phyloP scores from a whole-genome alignment of 2,329 filamentous ascomycete species.

The Pseudogymnoascus sp. region DNA sequence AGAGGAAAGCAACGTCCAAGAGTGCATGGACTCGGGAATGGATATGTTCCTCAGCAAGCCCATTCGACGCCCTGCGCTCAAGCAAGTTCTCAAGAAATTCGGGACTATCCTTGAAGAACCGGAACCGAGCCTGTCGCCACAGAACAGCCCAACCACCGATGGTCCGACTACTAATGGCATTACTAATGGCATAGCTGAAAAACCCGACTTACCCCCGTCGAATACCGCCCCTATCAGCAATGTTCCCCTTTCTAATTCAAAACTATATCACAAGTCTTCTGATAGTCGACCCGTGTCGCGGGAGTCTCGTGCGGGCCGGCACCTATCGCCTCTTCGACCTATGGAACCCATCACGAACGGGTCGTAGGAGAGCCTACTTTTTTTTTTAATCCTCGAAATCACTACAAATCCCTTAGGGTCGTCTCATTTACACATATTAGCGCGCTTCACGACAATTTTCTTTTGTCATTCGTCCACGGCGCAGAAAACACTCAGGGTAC shows the following conservation, averaged over 20 bases:
- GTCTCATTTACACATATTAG: conserved; percentile 4
- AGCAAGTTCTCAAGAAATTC: conserved; percentile 79
- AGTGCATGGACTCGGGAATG: conserved; percentile 86
- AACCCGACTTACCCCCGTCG: neutral
- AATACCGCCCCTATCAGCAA: neutral
- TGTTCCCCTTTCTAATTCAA: neutral
- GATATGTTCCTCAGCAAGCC: conserved; percentile 75
- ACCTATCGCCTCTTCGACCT: neutral
- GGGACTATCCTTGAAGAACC: conserved; percentile 70
- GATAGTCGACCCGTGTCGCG: neutral
- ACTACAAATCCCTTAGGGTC: neutral
- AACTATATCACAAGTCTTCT: neutral
- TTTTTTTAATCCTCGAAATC: neutral
- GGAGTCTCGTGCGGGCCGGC: neutral
- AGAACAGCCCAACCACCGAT: neutral
- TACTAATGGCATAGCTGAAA: neutral
- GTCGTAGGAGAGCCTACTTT: neutral
- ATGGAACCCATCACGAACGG: neutral
- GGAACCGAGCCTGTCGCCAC: conserved; percentile 18
- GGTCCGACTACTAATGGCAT: neutral
- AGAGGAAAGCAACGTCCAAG: conserved; percentile 81
- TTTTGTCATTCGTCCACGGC: conserved; percentile 4
- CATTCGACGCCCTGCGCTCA: conserved; percentile 76
- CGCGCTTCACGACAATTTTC: neutral
- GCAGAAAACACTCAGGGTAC: conserved; percentile 3